A percentile compares a stretch with the other conserved stretches of the same genome.
phyloP scores from a whole-genome alignment of 345 rosid species.

The Luvunga scandens region DNA sequence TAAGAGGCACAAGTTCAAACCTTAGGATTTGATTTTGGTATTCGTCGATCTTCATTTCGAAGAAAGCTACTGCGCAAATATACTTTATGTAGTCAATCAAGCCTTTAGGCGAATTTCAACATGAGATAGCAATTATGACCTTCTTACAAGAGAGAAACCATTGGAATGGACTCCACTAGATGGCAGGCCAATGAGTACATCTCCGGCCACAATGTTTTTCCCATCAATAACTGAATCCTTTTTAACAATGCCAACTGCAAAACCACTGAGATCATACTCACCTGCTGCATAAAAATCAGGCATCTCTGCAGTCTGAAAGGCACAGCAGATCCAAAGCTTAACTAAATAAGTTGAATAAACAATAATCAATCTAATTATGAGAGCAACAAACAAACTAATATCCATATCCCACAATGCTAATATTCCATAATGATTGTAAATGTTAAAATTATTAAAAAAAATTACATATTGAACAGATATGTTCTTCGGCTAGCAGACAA shows the following conservation, averaged over 20 bases:
- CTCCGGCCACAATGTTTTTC: conserved; percentile 70
- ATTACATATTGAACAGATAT: not conserved
- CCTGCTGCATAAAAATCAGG: conserved; percentile 83
- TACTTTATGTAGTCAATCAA: not conserved
- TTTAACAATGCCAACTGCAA: conserved; percentile 86
- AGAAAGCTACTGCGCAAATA: not conserved
- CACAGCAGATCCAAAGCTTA: not conserved
- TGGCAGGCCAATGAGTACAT: conserved; percentile 80
- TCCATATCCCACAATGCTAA: too few species aligned
- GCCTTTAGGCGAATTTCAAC: not conserved
- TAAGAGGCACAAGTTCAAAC: not conserved
- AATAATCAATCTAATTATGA: not conserved
- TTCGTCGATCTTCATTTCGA: not conserved
- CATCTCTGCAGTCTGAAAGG: conserved; percentile 90
- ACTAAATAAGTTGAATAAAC: not conserved
- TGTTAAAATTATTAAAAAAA: not conserved
- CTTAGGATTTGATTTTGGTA: not conserved
- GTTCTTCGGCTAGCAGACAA: not conserved
- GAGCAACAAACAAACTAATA: not conserved
- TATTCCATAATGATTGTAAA: not conserved
- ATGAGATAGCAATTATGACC: conserved; percentile 30
- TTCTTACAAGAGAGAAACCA: conserved; percentile 91
- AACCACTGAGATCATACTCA: conserved; percentile 90
- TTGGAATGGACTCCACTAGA: conserved; percentile 96
- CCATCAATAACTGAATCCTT: conserved; percentile 82